Evolutionary conservation across 371 early-diverging fungal genomes (phyloP).

Genomic region (Mucor lusitanicus): DNA sequence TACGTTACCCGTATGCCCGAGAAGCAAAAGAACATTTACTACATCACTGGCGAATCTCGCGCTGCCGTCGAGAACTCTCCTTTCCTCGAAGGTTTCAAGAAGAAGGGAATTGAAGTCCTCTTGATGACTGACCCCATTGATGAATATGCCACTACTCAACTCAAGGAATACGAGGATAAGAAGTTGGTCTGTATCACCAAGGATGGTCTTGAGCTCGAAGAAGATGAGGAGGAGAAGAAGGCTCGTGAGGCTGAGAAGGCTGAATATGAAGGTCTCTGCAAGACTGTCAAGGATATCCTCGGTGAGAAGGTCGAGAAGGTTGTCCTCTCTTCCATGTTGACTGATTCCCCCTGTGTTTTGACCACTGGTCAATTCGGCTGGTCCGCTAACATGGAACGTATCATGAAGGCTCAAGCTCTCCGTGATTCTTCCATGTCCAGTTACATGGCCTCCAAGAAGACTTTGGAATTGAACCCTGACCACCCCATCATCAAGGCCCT

Average conservation of each 20-base stretch:
- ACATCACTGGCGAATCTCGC: constrained; percentile 97
- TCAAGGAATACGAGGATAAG: constrained; percentile 99
- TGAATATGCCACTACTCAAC: constrained; percentile 96
- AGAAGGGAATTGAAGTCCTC: constrained; percentile 96
- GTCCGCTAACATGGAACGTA: constrained; percentile 99
- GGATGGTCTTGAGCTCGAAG: constrained; percentile 98
- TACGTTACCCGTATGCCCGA: constrained; percentile 83
- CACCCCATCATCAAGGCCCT: constrained; percentile 94
- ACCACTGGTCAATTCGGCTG: constrained; percentile 98
- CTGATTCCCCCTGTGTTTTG: constrained; percentile 96
- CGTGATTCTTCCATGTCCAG: constrained; percentile 95
- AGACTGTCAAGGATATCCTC: constrained; percentile 87
- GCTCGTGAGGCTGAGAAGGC: constrained; percentile 86
- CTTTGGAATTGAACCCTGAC: constrained; percentile 95
- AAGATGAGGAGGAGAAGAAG: constrained; percentile 95
- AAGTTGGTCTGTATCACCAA: constrained; percentile 97
- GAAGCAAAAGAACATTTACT: constrained; percentile 89
- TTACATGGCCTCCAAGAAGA: constrained; percentile 99
- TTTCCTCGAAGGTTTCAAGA: constrained; percentile 97
- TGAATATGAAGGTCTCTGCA: constrained; percentile 82
- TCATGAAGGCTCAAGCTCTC: constrained; percentile 99
- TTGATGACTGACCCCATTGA: constrained; percentile 95
- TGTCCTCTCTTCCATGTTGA: constrained; percentile 89
- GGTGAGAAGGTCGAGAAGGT: constrained; percentile 99
- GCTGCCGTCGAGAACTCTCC: constrained; percentile 96